Conservation (phyloP, 768 basidiomycete genomes). For the Leccinum variicolor region DNA sequence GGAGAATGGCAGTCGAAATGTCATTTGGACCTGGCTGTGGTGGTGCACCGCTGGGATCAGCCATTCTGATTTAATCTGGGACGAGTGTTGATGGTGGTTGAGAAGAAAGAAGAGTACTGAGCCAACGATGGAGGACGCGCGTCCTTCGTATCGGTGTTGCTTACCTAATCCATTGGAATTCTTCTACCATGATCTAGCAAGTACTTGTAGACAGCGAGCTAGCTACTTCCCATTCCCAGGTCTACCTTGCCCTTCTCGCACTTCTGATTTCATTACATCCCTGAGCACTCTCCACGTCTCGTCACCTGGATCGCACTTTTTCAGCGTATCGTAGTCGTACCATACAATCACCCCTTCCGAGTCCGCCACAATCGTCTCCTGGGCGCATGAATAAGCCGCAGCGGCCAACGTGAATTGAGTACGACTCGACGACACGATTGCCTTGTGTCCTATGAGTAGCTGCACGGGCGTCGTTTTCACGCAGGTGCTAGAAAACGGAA, state of each 20-base stretch:
- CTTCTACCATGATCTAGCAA: slow-evolving; percentile 10
- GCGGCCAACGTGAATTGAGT: slow-evolving; percentile 50
- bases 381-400: slow-evolving; percentile 62
- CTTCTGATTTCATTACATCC: slow-evolving; percentile 18
- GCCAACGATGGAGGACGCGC: slow-evolving; percentile 27
- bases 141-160: slow-evolving; percentile 16
- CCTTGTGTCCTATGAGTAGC: slow-evolving; percentile 65
- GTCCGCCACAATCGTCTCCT: slow-evolving; percentile 60
- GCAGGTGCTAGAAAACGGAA: not conserved
- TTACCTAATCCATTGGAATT: slow-evolving; percentile 18
- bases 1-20: slow-evolving; percentile 89
- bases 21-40: slow-evolving; percentile 87
- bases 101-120: slow-evolving; percentile 8
- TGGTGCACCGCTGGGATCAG: slow-evolving; percentile 81
- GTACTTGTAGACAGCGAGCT: not conserved
- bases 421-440: slow-evolving; percentile 35
- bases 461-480: slow-evolving; percentile 19
- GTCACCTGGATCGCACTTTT: slow-evolving; percentile 62
- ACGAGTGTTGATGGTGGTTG: slow-evolving; percentile 10
- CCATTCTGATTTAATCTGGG: slow-evolving; percentile 37
- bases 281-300: slow-evolving; percentile 36
- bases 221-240: not conserved
- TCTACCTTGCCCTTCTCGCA: slow-evolving; percentile 12
- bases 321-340: slow-evolving; percentile 71
- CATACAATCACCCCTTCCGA: slow-evolving; percentile 66